Conservation (phyloP, 495 filamentous ascomycete species). For the Annulohypoxylon stygium region DNA sequence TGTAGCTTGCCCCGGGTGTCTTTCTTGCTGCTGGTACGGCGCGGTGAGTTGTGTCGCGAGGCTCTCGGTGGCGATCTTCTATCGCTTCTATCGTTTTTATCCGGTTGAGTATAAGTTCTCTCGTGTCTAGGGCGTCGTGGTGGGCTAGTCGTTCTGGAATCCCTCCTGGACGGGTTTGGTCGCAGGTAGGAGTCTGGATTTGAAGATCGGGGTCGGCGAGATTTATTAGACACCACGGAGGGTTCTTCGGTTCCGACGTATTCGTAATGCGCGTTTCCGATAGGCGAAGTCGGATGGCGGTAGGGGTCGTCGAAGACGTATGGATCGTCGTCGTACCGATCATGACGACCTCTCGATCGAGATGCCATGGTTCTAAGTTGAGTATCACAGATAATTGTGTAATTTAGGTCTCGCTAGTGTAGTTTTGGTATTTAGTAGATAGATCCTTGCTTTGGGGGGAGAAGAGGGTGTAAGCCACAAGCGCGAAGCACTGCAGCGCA, state of each 20-base stretch:
- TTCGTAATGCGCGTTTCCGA: constrained; percentile 41
- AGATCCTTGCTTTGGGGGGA: constrained; percentile 27
- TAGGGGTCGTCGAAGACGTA: constrained; percentile 52
- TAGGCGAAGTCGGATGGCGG: constrained; percentile 45
- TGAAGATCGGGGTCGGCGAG: constrained; percentile 28
- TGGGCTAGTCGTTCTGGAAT: constrained; percentile 48
- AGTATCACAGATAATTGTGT: constrained; percentile 4
- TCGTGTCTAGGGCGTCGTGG: constrained; percentile 42
- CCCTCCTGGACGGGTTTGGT: constrained; percentile 21
- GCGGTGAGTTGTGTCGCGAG: constrained; percentile 39
- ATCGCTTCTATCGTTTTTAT: constrained; percentile 3
- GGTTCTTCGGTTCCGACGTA: constrained; percentile 50
- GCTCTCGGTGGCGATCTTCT: constrained; percentile 26
- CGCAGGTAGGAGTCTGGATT: constrained; percentile 30
- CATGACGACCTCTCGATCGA: constrained; percentile 42
- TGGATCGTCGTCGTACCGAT: constrained; percentile 46
- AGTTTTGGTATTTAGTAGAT: constrained; percentile 9
- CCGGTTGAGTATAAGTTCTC: constrained; percentile 26
- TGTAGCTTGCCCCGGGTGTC: constrained; percentile 16
- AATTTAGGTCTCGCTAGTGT: neutral
- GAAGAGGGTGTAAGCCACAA: constrained; percentile 18
- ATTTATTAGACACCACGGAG: constrained; percentile 14
- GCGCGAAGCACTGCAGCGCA: constrained; percentile 20
- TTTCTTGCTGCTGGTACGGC: constrained; percentile 19
- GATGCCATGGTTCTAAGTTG: constrained; percentile 42